phyloP scores from a whole-genome alignment of 2,329 filamentous ascomycete genomes.

The Orbilia oligospora region DNA sequence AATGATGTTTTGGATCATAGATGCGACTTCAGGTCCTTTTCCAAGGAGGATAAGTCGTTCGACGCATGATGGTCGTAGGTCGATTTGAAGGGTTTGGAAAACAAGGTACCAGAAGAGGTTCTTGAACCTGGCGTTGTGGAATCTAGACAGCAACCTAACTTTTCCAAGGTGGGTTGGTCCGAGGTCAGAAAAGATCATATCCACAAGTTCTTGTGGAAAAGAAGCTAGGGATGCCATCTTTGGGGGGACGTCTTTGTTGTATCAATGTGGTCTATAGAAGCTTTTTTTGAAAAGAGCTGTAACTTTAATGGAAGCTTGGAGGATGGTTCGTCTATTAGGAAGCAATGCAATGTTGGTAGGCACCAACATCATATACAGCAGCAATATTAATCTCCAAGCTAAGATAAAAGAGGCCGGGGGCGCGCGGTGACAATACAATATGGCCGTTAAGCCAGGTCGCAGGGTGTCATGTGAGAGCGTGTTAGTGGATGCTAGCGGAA shows the following conservation, averaged over 20 bases:
- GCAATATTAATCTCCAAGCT: too few relatives aligned
- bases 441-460: too few relatives aligned
- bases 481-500: too few relatives aligned
- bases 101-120: neutral
- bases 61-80: neutral
- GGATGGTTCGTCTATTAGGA: too few relatives aligned
- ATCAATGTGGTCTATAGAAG: neutral
- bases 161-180: neutral
- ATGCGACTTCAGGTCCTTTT: neutral
- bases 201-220: constrained; percentile 14
- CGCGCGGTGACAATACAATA: too few relatives aligned
- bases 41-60: neutral
- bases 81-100: neutral
- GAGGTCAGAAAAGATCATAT: constrained; percentile 6
- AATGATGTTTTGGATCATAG: neutral
- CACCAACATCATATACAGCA: too few relatives aligned
- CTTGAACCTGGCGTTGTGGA: neutral
- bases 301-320: too few relatives aligned
- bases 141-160: constrained; percentile 1
- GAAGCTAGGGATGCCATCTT: constrained; percentile 13
- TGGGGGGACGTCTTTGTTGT: neutral
- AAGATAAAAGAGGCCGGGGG: too few relatives aligned
- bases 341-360: too few relatives aligned
- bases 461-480: too few relatives aligned
- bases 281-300: too few relatives aligned